Evolutionary conservation across 148 eudicot species (phyloP).

Genomic region (Cornus kousa): DNA sequence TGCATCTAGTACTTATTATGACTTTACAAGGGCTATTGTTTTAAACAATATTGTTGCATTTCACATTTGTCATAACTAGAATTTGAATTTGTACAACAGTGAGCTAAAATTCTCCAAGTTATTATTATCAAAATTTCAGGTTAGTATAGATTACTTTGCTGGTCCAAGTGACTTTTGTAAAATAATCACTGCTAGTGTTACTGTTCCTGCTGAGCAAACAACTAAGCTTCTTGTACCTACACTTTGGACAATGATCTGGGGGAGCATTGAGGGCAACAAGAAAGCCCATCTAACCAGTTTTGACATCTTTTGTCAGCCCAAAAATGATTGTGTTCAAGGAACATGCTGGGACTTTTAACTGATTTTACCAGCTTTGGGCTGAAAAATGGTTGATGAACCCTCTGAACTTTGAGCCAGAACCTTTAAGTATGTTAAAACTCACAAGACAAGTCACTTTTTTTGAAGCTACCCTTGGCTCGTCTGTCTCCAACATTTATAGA

Average conservation of each 20-base stretch:
- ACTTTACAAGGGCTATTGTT: background rate
- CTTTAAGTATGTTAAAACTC: background rate
- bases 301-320: background rate
- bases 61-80: background rate
- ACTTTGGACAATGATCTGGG: background rate
- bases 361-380: background rate
- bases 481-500: no score
- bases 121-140: background rate
- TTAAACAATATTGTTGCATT: conserved; percentile 8
- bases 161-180: background rate
- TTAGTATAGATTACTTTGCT: background rate
- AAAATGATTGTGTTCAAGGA: background rate
- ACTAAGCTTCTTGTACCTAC: background rate
- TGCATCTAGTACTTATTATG: background rate
- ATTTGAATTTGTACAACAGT: background rate
- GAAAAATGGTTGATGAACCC: background rate
- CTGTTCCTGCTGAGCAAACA: background rate
- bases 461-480: no score
- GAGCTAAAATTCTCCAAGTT: background rate
- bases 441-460: no score
- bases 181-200: background rate
- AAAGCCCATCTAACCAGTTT: background rate
- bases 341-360: background rate
- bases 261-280: background rate
- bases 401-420: background rate